Conservation (phyloP, 331 rosid genomes). For the Rosa hybrid region DNA sequence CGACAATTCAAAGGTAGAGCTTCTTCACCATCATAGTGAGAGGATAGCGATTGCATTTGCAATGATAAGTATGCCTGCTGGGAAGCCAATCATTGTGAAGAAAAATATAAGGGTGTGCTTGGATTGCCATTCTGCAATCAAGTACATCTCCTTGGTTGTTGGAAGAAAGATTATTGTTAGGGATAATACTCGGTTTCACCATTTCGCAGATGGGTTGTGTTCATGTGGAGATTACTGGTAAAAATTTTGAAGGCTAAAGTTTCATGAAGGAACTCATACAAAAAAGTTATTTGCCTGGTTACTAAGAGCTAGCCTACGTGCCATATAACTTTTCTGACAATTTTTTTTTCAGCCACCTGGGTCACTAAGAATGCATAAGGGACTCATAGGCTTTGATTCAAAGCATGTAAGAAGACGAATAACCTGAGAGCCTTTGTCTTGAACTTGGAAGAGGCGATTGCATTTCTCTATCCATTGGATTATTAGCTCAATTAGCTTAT, state of each 20-base stretch:
- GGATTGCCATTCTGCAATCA: conserved; percentile 42
- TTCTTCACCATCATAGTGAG: conserved; percentile 40
- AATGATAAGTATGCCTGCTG: conserved; percentile 13
- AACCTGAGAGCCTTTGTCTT: not conserved
- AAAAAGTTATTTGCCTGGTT: not conserved
- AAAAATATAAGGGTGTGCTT: conserved; percentile 35
- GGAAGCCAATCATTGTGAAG: conserved; percentile 39
- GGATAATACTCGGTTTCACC: conserved; percentile 37
- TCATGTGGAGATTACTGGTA: conserved; percentile 40
- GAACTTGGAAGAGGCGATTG: not conserved
- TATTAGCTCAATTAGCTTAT: not conserved
- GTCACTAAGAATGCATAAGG: conserved; percentile 2
- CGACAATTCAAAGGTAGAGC: conserved; percentile 19
- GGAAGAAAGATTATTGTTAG: conserved; percentile 36
- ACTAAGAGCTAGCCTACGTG: not conserved
- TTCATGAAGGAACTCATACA: not conserved
- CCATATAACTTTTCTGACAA: not conserved
- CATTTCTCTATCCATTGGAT: not conserved
- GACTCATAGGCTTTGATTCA: not conserved
- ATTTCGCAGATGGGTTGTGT: conserved; percentile 32
- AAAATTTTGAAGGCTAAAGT: not conserved
- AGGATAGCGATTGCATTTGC: conserved; percentile 42
- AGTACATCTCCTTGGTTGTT: conserved; percentile 33
- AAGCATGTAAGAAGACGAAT: not conserved
- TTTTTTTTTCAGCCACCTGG: not conserved